Conservation (phyloP, 371 early-diverging fungal species). For the Actinomortierella wolfii region DNA sequence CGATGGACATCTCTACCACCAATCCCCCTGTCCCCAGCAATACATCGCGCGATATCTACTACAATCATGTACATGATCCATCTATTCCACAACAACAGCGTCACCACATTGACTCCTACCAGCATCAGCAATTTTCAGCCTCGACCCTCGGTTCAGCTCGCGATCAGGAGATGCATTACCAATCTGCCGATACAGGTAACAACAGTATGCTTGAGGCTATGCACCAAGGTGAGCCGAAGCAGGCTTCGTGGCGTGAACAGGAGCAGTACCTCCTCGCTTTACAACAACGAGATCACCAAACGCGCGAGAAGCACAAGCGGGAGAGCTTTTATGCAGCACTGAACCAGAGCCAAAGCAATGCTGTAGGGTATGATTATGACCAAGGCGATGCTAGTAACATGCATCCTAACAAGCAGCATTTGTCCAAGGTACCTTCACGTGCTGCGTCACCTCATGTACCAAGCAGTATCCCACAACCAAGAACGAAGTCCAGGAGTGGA, state of each 20-base stretch:
- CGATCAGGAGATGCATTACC: too few species aligned
- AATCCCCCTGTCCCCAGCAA: too few species aligned
- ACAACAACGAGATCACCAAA: slow-evolving; percentile 9
- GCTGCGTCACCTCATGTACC: slow-evolving; percentile 21
- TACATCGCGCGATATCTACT: too few species aligned
- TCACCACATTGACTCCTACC: too few species aligned
- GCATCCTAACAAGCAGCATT: slow-evolving; percentile 4
- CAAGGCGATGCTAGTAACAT: not conserved
- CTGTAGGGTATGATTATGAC: not conserved
- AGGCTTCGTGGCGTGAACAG: slow-evolving; percentile 34
- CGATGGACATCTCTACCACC: too few species aligned
- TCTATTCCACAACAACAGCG: too few species aligned
- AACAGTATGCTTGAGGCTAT: too few species aligned
- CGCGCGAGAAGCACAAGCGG: slow-evolving; percentile 35
- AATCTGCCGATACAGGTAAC: too few species aligned
- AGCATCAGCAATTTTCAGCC: too few species aligned
- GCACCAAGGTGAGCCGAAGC: slow-evolving; percentile 1
- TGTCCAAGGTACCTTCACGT: slow-evolving; percentile 13
- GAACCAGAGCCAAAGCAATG: slow-evolving; percentile 5
- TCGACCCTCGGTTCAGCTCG: too few species aligned
- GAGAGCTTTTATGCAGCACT: slow-evolving; percentile 42
- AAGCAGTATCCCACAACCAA: slow-evolving; percentile 16
- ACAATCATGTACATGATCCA: too few species aligned
- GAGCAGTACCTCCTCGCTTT: slow-evolving; percentile 12
- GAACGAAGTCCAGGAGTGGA: slow-evolving; percentile 23